A percentile compares a stretch with the other conserved stretches of the same genome.
phyloP scores from a whole-genome alignment of 2,329 filamentous ascomycete genomes.

The Rhinocladiella similis region DNA sequence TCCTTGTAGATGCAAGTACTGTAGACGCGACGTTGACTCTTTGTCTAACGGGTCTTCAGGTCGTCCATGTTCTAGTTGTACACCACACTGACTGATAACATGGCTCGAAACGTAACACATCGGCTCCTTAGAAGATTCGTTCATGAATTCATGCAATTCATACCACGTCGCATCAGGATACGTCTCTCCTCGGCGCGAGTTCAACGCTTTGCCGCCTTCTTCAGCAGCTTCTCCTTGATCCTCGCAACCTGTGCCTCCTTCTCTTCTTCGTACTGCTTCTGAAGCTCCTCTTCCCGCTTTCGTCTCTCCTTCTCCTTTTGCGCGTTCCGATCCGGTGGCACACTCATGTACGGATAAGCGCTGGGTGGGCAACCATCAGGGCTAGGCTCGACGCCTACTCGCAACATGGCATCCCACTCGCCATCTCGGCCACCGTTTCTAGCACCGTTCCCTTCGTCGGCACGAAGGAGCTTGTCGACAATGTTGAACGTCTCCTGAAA shows the following conservation, averaged over 20 bases:
- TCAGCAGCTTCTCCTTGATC: conserved; percentile 9
- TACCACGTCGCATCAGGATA: too few species aligned
- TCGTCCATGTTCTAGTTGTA: too few species aligned
- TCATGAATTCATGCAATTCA: background rate
- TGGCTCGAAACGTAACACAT: background rate
- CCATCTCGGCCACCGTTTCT: background rate
- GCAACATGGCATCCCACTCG: conserved; percentile 22
- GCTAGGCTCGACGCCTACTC: conserved; percentile 8
- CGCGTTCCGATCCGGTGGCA: conserved; percentile 2
- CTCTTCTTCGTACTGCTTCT: conserved; percentile 17
- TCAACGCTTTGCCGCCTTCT: background rate
- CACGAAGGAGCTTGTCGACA: conserved; percentile 14
- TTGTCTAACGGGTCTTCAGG: too few species aligned
- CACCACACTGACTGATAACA: background rate
- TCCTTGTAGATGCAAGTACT: too few species aligned
- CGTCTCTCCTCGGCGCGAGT: too few species aligned
- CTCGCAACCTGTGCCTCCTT: conserved; percentile 15
- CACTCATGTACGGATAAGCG: conserved; percentile 6
- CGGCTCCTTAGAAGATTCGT: background rate
- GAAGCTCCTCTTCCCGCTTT: conserved; percentile 5
- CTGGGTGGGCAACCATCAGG: conserved; percentile 1
- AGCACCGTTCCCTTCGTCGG: background rate
- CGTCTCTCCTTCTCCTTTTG: conserved; percentile 8
- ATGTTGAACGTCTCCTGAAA: conserved; percentile 25
- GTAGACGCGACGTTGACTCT: background rate